A percentile compares a stretch with the other conserved stretches of the same genome.
Conservation (phyloP, 2,329 filamentous ascomycete species). For the Grosmannia penicillata region DNA sequence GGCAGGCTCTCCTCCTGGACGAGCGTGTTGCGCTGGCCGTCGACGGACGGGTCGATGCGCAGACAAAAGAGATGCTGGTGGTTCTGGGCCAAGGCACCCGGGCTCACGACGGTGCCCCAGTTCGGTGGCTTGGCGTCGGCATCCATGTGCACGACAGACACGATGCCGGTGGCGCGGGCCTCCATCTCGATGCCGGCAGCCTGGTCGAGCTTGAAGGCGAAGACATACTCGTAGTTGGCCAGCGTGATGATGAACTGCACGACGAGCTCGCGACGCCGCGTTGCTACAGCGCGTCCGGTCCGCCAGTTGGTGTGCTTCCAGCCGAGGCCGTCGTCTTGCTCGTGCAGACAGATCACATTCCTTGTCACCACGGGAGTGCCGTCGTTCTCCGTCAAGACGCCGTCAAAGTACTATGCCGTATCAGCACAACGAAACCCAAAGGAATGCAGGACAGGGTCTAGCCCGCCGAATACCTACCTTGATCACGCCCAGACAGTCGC, state of each 20-base stretch:
- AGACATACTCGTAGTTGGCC: constrained; percentile 53
- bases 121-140: constrained; percentile 19
- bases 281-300: constrained; percentile 43
- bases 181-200: constrained; percentile 46
- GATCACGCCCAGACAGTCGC: constrained; percentile 55
- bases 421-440: too few relatives aligned
- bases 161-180: constrained; percentile 49
- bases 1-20: constrained; percentile 20
- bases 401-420: constrained; percentile 44
- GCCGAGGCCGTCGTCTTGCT: constrained; percentile 53
- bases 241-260: constrained; percentile 55
- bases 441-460: too few relatives aligned
- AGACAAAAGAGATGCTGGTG: constrained; percentile 56
- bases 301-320: constrained; percentile 59
- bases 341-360: constrained; percentile 51
- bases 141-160: constrained; percentile 46
- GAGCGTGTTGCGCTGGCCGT: constrained; percentile 41
- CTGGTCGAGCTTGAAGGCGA: constrained; percentile 41
- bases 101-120: constrained; percentile 47
- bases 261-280: constrained; percentile 44
- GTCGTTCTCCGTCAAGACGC: constrained; percentile 32
- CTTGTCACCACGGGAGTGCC: constrained; percentile 32
- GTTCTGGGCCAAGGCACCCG: constrained; percentile 50
- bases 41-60: constrained; percentile 48
- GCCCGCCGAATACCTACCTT: too few relatives aligned